Base-by-base conservation (phyloP, 306 rosid genomes). In the Trifolium fragiferum region DNA sequence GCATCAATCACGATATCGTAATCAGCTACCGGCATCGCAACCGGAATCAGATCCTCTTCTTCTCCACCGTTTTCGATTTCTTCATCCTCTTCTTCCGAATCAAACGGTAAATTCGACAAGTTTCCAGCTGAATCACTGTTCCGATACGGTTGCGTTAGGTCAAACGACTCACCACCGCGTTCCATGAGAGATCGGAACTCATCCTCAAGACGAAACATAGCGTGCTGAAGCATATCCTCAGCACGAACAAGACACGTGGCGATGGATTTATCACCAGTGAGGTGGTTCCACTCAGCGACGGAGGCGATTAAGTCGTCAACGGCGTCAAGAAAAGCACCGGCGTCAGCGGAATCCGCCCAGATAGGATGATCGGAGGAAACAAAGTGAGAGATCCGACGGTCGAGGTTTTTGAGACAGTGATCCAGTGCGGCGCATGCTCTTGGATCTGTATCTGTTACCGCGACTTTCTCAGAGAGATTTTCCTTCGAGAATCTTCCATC, bases 401-500 rank as follows among this genome's bases (percentile, higher is more conserved):
- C 88, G 2, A 94, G 84, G 6, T 91, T 76, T 80, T 84, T 92
- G 27, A 94, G 92, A 49, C 86, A 70, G n/a, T 83, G 90, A 40
- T 88, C 96, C 0, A 92, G 87, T 7, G 81, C 82, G 4, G 87
- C 87, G 69, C 82, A 83, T 47, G 75, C 77, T 66, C 92, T 81
- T 6, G 89, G 82, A 55, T 84, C 86, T 8, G 83, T 33, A 4
- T 66, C 84, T 0, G 6, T 0, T 2, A 78, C 85, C 9, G 54
- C 82, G 3, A 33, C 67, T 25, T 84, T 86, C 37, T 88, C 95
- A 0, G 97, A 89, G 4, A 94, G 54, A 44, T 92, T 94, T 82
- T 92, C 98, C 25, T 89, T 87, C 21, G 99, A 92, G 80, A 94
- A 94, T 67, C 99, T 82, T 25, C 96, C 93, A 70, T 94, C 99